Evolutionary conservation across 805 yeast genomes (phyloP).

Genomic region (Nakazawaea wyomingensis): DNA sequence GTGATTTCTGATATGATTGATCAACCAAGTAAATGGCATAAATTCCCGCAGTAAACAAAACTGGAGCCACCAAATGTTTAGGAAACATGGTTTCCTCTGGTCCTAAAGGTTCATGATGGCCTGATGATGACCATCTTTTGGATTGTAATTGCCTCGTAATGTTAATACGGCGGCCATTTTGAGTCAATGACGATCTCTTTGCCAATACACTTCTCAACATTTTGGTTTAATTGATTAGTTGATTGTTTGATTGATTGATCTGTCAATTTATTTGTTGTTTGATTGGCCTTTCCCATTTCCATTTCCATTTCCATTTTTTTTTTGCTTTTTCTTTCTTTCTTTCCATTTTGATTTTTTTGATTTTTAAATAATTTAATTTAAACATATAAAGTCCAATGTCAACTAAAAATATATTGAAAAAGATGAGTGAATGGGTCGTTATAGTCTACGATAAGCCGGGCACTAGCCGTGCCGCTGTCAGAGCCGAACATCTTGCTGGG

Average conservation of each 20-base stretch:
- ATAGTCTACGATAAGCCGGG: constrained; percentile 67
- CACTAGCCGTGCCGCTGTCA: constrained; percentile 32
- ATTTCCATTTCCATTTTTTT: no score
- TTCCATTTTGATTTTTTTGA: constrained; percentile 2
- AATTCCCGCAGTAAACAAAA: constrained; percentile 21
- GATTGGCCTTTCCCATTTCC: no score
- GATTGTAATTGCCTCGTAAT: neutral
- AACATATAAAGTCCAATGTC: neutral
- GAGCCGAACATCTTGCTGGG: constrained; percentile 48
- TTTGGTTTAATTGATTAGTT: no score
- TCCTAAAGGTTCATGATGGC: constrained; percentile 18
- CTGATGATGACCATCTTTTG: constrained; percentile 12
- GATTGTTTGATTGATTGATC: no score
- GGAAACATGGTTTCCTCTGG: constrained; percentile 26
- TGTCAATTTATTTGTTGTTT: no score
- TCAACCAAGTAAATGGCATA: constrained; percentile 44
- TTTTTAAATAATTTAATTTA: constrained; percentile 1
- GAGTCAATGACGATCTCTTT: no score
- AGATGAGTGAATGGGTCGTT: constrained; percentile 60
- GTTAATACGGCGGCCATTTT: no score
- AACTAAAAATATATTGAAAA: constrained; percentile 20
- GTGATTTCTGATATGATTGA: constrained; percentile 43
- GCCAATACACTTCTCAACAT: no score
- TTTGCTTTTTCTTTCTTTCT: no score
- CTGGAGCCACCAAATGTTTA: constrained; percentile 19